Percentiles rank a stretch among this genome's conserved stretches.
Conservation (phyloP, 1,284 basidiomycete genomes). For the Leccinum solheimii region DNA sequence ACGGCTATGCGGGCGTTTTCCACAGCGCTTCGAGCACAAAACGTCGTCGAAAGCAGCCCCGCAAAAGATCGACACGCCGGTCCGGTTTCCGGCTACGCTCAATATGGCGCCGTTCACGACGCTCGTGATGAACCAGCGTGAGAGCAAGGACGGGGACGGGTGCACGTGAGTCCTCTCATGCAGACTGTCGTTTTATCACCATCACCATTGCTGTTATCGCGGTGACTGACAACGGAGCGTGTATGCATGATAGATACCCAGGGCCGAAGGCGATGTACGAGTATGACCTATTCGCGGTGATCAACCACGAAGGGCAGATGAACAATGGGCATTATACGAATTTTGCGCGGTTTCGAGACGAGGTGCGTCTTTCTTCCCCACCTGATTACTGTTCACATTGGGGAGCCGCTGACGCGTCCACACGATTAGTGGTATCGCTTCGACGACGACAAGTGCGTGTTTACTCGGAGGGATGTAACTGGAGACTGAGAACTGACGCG, state of each 20-base stretch:
- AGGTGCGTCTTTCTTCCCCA: conserved; percentile 48
- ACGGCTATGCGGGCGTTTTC: not conserved
- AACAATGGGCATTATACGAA: conserved; percentile 95
- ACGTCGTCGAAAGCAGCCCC: conserved; percentile 67
- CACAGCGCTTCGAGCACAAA: conserved; percentile 86
- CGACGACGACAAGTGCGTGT: conserved; percentile 84
- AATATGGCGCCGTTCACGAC: conserved; percentile 91
- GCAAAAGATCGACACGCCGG: conserved; percentile 83
- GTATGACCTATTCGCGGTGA: conserved; percentile 92
- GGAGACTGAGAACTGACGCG: not conserved
- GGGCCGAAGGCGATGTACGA: conserved; percentile 77
- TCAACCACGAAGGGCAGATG: conserved; percentile 93
- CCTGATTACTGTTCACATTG: not conserved
- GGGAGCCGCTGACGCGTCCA: not conserved
- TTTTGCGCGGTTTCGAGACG: conserved; percentile 73
- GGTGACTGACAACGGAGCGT: not conserved
- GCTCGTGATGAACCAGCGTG: conserved; percentile 45
- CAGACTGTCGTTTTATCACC: not conserved
- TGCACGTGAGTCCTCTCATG: conserved; percentile 35
- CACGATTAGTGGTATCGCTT: conserved; percentile 84
- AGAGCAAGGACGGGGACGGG: conserved; percentile 44
- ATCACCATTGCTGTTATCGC: not conserved
- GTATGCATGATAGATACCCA: conserved; percentile 36
- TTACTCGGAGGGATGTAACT: not conserved
- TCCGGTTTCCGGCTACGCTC: conserved; percentile 81